A percentile compares a stretch with the other conserved stretches of the same genome.
Evolutionary conservation across 352 stramenopile species (phyloP).

Genomic region (Pythium scleroteichum): DNA sequence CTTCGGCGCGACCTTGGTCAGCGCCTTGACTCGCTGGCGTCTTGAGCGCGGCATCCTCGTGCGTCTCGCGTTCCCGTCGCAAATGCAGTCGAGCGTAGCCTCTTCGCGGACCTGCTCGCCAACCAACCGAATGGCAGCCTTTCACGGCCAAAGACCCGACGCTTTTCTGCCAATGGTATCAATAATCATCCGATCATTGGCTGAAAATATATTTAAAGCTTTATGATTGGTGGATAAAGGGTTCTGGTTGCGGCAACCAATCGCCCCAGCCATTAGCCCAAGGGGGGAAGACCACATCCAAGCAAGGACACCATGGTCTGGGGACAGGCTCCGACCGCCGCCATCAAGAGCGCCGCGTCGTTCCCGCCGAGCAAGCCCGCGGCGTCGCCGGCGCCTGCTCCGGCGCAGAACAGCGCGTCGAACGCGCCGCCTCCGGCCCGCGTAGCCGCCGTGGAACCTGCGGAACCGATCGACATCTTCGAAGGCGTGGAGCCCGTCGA

Average conservation of each 20-base stretch:
- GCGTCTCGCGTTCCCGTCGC: not conserved
- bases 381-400: not conserved
- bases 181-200: slow-evolving; percentile 22
- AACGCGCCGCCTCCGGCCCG: slow-evolving; percentile 24
- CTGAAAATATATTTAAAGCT: not conserved
- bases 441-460: slow-evolving; percentile 6
- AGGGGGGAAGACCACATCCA: slow-evolving; percentile 2
- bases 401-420: slow-evolving; percentile 16
- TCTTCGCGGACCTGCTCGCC: slow-evolving; percentile 18
- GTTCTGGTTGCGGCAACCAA: slow-evolving; percentile 48
- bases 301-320: slow-evolving; percentile 51
- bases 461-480: slow-evolving; percentile 71
- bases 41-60: slow-evolving; percentile 84
- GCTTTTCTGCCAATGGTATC: slow-evolving; percentile 48
- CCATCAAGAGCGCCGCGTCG: slow-evolving; percentile 26
- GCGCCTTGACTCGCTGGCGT: slow-evolving; percentile 84
- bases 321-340: slow-evolving; percentile 44
- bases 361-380: slow-evolving; percentile 22
- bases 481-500: slow-evolving; percentile 66
- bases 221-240: slow-evolving; percentile 47
- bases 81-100: not conserved
- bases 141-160: not conserved
- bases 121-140: slow-evolving; percentile 35
- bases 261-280: slow-evolving; percentile 21
- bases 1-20: slow-evolving; percentile 96